Base-by-base conservation (phyloP, 352 stramenopile species). In the Pythium dissimile region DNA sequence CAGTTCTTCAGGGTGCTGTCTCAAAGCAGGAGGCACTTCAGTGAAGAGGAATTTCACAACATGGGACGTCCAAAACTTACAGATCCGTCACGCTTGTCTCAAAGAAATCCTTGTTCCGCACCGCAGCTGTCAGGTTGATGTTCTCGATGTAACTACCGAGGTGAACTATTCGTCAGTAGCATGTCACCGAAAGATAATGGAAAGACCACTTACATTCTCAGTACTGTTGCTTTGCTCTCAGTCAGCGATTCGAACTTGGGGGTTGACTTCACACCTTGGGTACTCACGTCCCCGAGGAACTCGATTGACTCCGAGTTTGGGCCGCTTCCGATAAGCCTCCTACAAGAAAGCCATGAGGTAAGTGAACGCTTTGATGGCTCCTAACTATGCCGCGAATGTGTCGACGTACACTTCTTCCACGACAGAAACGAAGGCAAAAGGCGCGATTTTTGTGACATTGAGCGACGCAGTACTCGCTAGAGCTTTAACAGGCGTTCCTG, bases 1-100 rank as follows among this genome's bases (percentile, higher is more conserved):
- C 72, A 84, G 43, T 77, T 71, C 16, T 49, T 64, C 51, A 86
- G 18, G 8, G 37, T 42, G 3, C 67, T 77, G 24, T 68, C 73
- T 38, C 9, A 18, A 39, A 34, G 18, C 23, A 37, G 10, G n/a
- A 21, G 18, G n/a, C 23, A 21, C 23, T 9, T 38, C 8, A 34
- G 26, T 8, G 37, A 7, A 38, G 23, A 43, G 47, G 30, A 48
- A 20, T 48, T 7, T 48, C 18, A 27, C 18, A 5, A n/a, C n/a
- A n/a, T n/a, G n/a, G n/a, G n/a, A n/a, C n/a, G n/a, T n/a, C n/a
- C n/a, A n/a, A 6, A 9, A 20, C 45, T n/a, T 24, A 54, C 47
- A 54, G 26, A 8, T 52, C 23, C 5, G 44, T 52, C 7, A 52
- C 5, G 6, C 23, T 26, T 7, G 24, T 4, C 4, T 12, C 11